These are phyloP conservation scores for Pistacia vera DNA, from an alignment of 345 rosid genomes.

Conservation along the genomic window DNA sequence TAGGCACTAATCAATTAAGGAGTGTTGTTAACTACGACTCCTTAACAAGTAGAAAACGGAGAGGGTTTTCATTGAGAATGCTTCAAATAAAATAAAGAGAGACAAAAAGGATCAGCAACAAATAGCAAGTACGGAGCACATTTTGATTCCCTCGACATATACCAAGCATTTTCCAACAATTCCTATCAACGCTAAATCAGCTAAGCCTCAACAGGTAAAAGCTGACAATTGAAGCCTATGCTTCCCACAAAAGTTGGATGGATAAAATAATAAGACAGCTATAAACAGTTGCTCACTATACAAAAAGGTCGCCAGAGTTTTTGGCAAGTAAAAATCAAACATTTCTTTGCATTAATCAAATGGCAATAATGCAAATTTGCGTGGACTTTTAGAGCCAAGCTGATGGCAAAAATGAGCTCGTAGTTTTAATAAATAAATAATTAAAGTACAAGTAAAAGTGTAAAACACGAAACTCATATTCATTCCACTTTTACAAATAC, in stretches of 20 bases:
- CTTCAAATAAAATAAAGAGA: background rate
- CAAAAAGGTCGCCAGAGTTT: background rate
- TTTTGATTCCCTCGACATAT: too few species aligned
- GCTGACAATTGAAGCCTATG: background rate
- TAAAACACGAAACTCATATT: background rate
- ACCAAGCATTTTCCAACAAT: background rate
- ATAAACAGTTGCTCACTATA: too few species aligned
- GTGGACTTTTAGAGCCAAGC: background rate
- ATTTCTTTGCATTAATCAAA: background rate
- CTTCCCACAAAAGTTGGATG: background rate
- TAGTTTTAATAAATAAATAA: background rate
- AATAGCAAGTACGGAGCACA: background rate
- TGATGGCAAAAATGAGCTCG: background rate
- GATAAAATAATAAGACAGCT: background rate
- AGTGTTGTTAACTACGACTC: background rate
- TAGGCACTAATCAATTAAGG: background rate
- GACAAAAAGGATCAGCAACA: background rate
- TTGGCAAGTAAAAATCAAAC: background rate
- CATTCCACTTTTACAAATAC: background rate
- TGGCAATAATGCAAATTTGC: too few species aligned
- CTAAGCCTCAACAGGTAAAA: background rate
- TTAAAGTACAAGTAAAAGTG: background rate
- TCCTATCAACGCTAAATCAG: background rate
- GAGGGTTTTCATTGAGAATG: background rate
- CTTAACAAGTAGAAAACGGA: background rate